Percentiles rank a stretch among this genome's conserved stretches.
Conservation (phyloP, 192 early-diverging fungal genomes). For the Kappamyces sp. region DNA sequence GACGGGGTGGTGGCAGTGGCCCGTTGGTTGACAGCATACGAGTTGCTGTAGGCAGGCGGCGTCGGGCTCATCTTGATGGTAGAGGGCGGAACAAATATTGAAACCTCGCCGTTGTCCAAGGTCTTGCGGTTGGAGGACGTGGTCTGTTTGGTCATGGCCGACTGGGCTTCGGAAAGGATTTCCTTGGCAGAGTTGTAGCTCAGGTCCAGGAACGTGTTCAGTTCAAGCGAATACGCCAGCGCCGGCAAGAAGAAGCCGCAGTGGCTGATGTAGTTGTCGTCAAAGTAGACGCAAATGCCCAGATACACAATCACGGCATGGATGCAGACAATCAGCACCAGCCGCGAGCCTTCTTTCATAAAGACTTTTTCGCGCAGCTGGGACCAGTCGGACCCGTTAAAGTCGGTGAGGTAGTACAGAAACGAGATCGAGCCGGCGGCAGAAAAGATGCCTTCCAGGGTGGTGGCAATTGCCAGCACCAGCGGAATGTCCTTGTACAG, state of each 20-base stretch:
- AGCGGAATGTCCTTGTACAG: background rate
- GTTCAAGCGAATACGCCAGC: conserved; percentile 6
- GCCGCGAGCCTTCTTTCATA: conserved; percentile 1
- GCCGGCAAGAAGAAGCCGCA: conserved; percentile 7
- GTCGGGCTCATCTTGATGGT: no score
- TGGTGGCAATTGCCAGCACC: conserved; percentile 7
- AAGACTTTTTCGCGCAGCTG: background rate
- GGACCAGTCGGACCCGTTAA: background rate
- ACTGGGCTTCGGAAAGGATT: background rate
- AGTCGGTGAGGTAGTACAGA: background rate
- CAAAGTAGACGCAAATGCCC: conserved; percentile 6
- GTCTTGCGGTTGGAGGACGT: no score
- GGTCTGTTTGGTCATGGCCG: no score
- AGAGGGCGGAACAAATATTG: no score
- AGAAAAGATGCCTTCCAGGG: conserved; percentile 6
- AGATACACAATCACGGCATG: conserved; percentile 1
- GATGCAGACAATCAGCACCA: conserved; percentile 7
- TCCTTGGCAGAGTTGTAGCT: conserved; percentile 9
- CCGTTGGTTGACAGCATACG: no score
- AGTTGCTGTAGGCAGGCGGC: no score
- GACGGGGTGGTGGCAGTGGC: no score
- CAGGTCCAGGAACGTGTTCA: conserved; percentile 4
- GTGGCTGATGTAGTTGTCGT: conserved; percentile 12
- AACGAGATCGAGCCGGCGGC: background rate
- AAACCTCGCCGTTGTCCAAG: no score